Evolutionary conservation across 345 rosid species (phyloP).

Genomic region (Brassica cretica): DNA sequence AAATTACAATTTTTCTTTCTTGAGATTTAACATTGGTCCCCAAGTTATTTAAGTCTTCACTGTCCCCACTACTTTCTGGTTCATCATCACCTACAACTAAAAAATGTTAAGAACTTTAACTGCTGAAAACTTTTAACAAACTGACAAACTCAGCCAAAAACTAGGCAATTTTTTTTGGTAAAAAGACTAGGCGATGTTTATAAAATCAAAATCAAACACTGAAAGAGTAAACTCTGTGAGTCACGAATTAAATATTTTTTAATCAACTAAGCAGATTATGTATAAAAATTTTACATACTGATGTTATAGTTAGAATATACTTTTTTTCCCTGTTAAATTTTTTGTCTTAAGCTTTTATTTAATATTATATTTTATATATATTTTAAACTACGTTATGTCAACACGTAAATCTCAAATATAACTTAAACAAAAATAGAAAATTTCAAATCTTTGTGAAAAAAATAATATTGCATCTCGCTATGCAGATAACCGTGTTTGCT

Average conservation of each 20-base stretch:
- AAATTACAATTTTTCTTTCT: background rate
- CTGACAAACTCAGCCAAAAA: background rate
- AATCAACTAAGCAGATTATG: background rate
- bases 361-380: background rate
- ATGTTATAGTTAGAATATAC: background rate
- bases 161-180: background rate
- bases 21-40: slow-evolving; percentile 19
- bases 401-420: background rate
- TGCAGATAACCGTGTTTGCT: background rate
- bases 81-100: slow-evolving; percentile 6
- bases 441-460: background rate
- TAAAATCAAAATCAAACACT: background rate
- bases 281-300: background rate
- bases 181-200: background rate
- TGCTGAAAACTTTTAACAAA: background rate
- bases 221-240: background rate
- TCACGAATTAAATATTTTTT: background rate
- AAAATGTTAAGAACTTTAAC: background rate
- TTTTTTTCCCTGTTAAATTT: background rate
- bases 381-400: background rate
- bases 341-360: background rate
- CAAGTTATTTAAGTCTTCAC: slow-evolving; percentile 1
- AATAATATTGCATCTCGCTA: background rate
- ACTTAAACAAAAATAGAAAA: background rate
- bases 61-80: slow-evolving; percentile 1